Evolutionary conservation across 2,329 filamentous ascomycete genomes (phyloP), one percentile per base, ranked within the genome.

Genomic region (Westerdykella sp.): DNA sequence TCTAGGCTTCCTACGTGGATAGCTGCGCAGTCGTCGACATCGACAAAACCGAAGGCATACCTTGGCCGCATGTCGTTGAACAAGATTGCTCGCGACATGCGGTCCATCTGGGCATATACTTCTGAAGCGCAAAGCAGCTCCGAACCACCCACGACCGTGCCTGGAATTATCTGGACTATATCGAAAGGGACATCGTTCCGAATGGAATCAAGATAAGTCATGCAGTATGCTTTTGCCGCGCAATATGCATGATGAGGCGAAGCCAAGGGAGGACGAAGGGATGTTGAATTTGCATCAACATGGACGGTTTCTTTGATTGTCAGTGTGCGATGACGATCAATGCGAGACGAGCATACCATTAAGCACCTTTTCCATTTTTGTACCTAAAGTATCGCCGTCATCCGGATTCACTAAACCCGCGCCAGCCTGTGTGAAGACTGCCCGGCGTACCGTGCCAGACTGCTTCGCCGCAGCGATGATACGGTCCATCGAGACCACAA

Each of bases 1-100:
- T 63, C 42, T 10, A 66, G 41, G 1, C 59, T 57, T 41, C 60
- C 57, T 6, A 66, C 47, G 46, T 64, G 61, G 5, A 66, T 49
- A 7, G 42, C 49, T 10, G 62, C 61, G 41, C 60, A 63, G 35
- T 66, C 61, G 5, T 54, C 37, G 1, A 65, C 53, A 32, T 62
- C 53, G 21, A 65, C 59, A n/a, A 66, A 66, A 3, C 61, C 61
- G 40, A 66, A 66, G 5, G 54, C 53, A 45, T 66, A 65, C 7
- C 56, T 51, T 3, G 62, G 58, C 10, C 54, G 53, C 6, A 51
- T 43, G 9, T 55, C 55, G 30, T 63, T 55, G 46, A 66, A 66
- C 1, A 66, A 43, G 4, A 65, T 43, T 1, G 61, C 60, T 23
- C 53, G 52, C 2, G 52, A 59, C 51, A 65, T 63, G 16, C 62